Base-by-base conservation (phyloP, 495 filamentous ascomycete species). In the Hypoxylon lenormandii region DNA sequence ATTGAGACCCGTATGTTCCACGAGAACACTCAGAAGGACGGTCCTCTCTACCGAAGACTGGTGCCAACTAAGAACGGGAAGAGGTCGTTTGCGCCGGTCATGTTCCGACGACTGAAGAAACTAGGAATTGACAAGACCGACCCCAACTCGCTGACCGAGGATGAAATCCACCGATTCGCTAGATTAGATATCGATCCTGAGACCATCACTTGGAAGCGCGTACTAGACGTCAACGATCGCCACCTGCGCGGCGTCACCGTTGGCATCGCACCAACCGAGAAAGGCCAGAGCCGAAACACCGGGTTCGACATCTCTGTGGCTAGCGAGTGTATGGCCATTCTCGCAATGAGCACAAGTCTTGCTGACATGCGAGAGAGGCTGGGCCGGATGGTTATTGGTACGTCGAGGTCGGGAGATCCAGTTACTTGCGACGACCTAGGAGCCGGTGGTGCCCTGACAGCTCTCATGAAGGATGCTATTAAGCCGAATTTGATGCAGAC, bases 401-500 rank as follows among this genome's bases (percentile, higher is more conserved):
- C 90, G 59, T 97, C 93, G 21, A 84, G 82, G 63, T 85, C 81
- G 61, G 95, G 95, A 47, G 94, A 97, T 67, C 92, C 95, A 4
- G 90, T 98, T 23, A 98, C 95, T 55, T 96, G 92, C 72, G 95
- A 98, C 72, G 95, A 98, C 69, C 87, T 98, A 66, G 95, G 95
- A 69, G 90, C 88, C 13, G 95, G 94, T 56, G 95, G 95, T 65
- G 95, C 95, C 48, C 84, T 98, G 38, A 91, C 95, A 3, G 95
- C 94, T 36, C 80, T 98, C 66, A 97, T 98, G 92, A 94, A 90
- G 81, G 95, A 98, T 81, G 93, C 95, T 18, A 96, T 97, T 79
- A 98, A 98, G 82, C 95, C 95, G 23, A 98, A 97, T 80, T 80
- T 98, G 61, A 98, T 98, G 95, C 95, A 98, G 82, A 97, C 92